Evolutionary conservation across 148 eudicot genomes (phyloP).

Genomic region (Amaranthus palmeri): DNA sequence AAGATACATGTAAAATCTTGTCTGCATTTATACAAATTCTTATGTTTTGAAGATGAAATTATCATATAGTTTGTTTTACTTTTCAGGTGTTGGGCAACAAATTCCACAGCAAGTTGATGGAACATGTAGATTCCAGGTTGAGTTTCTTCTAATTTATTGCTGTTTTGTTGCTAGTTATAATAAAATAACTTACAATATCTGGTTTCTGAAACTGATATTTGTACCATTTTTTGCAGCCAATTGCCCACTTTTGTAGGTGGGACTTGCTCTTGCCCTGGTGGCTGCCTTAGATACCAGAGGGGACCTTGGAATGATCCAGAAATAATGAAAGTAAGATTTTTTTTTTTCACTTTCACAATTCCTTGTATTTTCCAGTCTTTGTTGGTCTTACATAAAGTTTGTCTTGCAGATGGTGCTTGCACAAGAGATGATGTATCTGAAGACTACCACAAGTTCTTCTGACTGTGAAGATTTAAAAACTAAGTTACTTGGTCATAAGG

Average conservation of each 20-base stretch:
- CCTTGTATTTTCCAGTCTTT: too few relatives aligned
- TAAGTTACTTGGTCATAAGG: conserved; percentile 56
- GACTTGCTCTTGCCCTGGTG: conserved; percentile 55
- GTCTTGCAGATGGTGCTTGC: conserved; percentile 58
- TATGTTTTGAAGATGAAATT: neutral
- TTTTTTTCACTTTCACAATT: neutral
- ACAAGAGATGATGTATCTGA: conserved; percentile 49
- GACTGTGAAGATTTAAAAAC: conserved; percentile 59
- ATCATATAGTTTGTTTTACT: neutral
- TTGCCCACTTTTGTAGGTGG: conserved; percentile 79
- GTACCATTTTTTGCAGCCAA: conserved; percentile 40
- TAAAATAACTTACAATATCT: too few relatives aligned
- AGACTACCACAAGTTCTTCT: conserved; percentile 50
- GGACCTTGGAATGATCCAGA: conserved; percentile 81
- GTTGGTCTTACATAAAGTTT: neutral
- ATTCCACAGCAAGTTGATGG: conserved; percentile 48
- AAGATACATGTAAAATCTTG: conserved; percentile 50
- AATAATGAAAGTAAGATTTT: conserved; percentile 49
- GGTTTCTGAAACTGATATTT: conserved; percentile 4
- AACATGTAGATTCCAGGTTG: conserved; percentile 60
- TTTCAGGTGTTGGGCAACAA: conserved; percentile 61
- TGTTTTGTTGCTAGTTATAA: too few relatives aligned
- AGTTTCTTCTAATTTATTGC: neutral
- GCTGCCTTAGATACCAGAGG: conserved; percentile 60
- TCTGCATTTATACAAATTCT: neutral